These are phyloP conservation scores for Fusarium sp. DNA, from an alignment of 2,329 filamentous ascomycete species.

Conservation along the genomic window DNA sequence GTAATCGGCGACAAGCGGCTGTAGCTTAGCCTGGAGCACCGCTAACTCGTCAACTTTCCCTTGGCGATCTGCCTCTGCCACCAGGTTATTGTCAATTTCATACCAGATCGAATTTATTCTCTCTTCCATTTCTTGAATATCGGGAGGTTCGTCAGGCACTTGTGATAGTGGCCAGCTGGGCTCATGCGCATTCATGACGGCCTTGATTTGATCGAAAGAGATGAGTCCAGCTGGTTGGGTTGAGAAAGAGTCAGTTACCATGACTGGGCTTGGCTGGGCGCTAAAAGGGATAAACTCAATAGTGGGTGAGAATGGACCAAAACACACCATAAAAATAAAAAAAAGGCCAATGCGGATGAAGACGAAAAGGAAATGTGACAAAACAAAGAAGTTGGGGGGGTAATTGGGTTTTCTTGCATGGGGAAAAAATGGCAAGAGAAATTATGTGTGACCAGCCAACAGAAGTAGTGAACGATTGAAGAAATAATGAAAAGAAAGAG, in stretches of 20 bases:
- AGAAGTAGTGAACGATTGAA: not conserved
- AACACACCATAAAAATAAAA: not conserved
- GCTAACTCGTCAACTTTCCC: not conserved
- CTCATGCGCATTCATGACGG: not conserved
- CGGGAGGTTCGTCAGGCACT: not conserved
- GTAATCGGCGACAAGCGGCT: conserved; percentile 3
- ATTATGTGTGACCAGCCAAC: not conserved
- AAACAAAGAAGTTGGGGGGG: not conserved
- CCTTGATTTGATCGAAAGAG: not conserved
- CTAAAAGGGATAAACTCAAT: not conserved
- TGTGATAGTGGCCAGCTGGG: not conserved
- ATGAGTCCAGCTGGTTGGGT: not conserved
- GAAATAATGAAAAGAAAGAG: not conserved
- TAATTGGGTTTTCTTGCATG: not conserved
- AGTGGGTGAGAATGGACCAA: not conserved
- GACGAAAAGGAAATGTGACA: not conserved
- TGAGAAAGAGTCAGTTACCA: not conserved
- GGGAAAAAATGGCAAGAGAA: not conserved
- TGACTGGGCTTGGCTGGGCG: not conserved
- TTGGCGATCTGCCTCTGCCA: not conserved
- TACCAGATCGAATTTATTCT: too few relatives aligned
- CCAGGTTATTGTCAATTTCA: too few relatives aligned
- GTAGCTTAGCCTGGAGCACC: not conserved
- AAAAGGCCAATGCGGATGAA: not conserved
- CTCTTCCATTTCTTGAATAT: not conserved